Conservation (phyloP, 352 stramenopile genomes). For the Phytophthora sansomeana region DNA sequence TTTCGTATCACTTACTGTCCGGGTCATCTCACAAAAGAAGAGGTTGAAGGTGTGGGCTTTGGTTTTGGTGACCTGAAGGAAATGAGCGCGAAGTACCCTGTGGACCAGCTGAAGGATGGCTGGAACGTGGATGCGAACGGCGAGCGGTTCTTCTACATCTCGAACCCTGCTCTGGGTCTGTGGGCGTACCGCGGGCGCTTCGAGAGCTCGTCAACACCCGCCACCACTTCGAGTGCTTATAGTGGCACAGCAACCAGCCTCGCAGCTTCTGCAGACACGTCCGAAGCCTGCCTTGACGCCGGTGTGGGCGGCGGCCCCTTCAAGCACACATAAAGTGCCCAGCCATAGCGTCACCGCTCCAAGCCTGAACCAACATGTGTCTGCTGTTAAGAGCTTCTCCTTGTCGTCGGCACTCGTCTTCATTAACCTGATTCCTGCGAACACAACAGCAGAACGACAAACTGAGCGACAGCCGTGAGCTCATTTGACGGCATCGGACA, state of each 20-base stretch:
- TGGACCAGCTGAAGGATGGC: conserved; percentile 89
- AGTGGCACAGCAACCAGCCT: conserved; percentile 39
- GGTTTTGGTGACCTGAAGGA: conserved; percentile 87
- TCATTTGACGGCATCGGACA: conserved; percentile 4
- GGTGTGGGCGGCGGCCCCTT: conserved; percentile 86
- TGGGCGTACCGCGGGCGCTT: conserved; percentile 93
- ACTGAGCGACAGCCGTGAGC: conserved; percentile 6
- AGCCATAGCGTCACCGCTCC: background rate
- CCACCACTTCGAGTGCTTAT: conserved; percentile 12
- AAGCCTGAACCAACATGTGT: background rate
- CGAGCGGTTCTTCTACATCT: conserved; percentile 97
- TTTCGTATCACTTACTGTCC: conserved; percentile 97
- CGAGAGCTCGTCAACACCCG: conserved; percentile 46
- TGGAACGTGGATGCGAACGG: conserved; percentile 91
- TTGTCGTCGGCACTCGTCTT: background rate
- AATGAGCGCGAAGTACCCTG: conserved; percentile 89
- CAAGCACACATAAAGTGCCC: conserved; percentile 39
- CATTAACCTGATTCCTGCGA: background rate
- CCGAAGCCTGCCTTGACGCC: conserved; percentile 65
- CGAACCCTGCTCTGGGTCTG: conserved; percentile 96
- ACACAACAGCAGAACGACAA: background rate
- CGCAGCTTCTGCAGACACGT: conserved; percentile 49
- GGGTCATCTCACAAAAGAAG: conserved; percentile 91
- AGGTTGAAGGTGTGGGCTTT: conserved; percentile 95
- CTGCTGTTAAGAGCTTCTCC: background rate